Evolutionary conservation across 768 basidiomycete species (phyloP).

Genomic region (Flagelloscypha sp.): DNA sequence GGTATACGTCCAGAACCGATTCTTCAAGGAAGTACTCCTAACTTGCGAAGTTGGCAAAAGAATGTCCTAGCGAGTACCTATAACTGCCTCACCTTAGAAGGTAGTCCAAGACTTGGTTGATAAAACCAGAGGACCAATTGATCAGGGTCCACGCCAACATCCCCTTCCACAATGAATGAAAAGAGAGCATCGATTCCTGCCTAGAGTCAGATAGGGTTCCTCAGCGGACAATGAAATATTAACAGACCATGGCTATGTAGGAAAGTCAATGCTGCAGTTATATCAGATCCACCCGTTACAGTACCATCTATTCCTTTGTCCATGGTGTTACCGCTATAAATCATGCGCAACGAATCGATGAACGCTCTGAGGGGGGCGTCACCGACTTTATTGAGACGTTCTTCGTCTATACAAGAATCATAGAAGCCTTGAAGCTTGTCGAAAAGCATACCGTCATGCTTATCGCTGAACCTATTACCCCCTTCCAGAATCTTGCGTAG

Average conservation of each 20-base stretch:
- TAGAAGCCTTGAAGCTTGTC: slow-evolving; percentile 68
- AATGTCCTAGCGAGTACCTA: neutral
- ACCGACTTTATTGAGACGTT: slow-evolving; percentile 66
- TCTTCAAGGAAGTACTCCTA: slow-evolving; percentile 89
- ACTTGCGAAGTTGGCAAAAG: neutral
- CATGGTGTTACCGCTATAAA: slow-evolving; percentile 49
- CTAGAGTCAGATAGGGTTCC: too few species aligned
- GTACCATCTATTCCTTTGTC: too few species aligned
- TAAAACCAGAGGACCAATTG: slow-evolving; percentile 80
- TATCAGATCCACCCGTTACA: too few species aligned
- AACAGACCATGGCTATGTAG: slow-evolving; percentile 62
- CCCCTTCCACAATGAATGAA: slow-evolving; percentile 80
- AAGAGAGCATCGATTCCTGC: slow-evolving; percentile 77
- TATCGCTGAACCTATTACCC: slow-evolving; percentile 21
- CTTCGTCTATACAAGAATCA: slow-evolving; percentile 74
- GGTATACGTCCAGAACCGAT: slow-evolving; percentile 57
- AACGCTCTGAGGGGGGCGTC: slow-evolving; percentile 61
- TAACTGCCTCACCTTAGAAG: slow-evolving; percentile 68
- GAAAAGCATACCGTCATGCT: slow-evolving; percentile 48
- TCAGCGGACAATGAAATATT: neutral
- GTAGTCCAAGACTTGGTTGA: slow-evolving; percentile 74
- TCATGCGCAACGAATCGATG: slow-evolving; percentile 48
- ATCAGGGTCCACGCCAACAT: slow-evolving; percentile 80
- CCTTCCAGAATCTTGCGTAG: slow-evolving; percentile 64
- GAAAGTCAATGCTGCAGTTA: slow-evolving; percentile 80